A percentile compares a stretch with the other conserved stretches of the same genome.
Conservation (phyloP, 108 stramenopile species). For the Cyclostephanos tholiformis region DNA sequence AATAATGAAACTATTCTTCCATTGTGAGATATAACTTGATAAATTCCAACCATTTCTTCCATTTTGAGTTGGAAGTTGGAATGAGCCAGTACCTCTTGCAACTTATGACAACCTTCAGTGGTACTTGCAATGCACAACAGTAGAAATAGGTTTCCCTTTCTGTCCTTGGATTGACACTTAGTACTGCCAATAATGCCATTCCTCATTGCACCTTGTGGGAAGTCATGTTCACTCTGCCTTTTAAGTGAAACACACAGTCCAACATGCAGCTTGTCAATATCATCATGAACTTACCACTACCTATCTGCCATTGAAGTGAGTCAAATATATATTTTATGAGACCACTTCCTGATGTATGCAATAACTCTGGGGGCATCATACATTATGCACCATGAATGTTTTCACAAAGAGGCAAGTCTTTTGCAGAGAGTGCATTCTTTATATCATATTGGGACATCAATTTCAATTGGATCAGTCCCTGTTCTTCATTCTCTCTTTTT, state of each 20-base stretch:
- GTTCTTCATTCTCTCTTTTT: not conserved
- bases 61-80: not conserved
- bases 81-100: not conserved
- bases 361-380: not conserved
- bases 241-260: not conserved
- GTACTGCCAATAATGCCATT: not conserved
- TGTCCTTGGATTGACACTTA: too few species aligned
- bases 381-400: not conserved
- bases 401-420: not conserved
- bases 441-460: not conserved
- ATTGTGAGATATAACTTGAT: not conserved
- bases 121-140: not conserved
- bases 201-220: not conserved
- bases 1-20: slow-evolving; percentile 7
- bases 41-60: not conserved
- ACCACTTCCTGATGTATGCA: too few species aligned
- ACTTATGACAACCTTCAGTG: not conserved
- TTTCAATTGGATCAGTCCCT: not conserved
- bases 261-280: not conserved
- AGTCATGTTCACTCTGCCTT: not conserved
- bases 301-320: not conserved
- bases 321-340: too few species aligned
- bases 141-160: not conserved
- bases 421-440: not conserved
- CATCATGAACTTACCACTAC: not conserved